These are phyloP conservation scores for Chrysoporthe austroafricana DNA, from an alignment of 2,329 filamentous ascomycete genomes.

Conservation along the genomic window DNA sequence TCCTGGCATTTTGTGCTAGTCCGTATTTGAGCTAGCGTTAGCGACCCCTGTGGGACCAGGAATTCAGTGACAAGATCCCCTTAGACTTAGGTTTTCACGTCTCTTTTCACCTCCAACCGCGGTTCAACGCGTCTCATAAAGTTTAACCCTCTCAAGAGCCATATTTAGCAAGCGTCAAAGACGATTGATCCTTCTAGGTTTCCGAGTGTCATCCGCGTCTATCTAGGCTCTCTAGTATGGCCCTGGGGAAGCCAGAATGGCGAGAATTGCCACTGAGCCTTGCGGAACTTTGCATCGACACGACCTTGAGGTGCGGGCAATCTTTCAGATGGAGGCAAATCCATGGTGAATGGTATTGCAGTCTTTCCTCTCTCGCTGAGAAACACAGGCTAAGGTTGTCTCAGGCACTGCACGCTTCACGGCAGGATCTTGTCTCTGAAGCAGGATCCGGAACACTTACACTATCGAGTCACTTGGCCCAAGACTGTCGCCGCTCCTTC, in stretches of 20 bases:
- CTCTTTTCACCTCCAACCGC: background rate
- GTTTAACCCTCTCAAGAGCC: background rate
- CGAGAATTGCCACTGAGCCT: conserved; percentile 81
- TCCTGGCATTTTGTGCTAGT: conserved; percentile 36
- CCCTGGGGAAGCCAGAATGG: conserved; percentile 71
- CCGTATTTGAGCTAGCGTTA: conserved; percentile 33
- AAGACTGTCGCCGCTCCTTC: conserved; percentile 36
- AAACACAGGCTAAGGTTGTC: conserved; percentile 1
- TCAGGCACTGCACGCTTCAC: conserved; percentile 78
- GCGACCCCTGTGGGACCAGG: background rate
- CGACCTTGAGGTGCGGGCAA: conserved; percentile 90
- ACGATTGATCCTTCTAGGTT: background rate
- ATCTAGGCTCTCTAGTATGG: conserved; percentile 11
- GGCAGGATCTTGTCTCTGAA: conserved; percentile 84
- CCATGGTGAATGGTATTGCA: conserved; percentile 74
- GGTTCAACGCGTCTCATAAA: background rate
- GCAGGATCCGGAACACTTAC: conserved; percentile 77
- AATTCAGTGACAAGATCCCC: conserved; percentile 1
- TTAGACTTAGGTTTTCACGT: background rate
- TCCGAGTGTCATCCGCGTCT: background rate
- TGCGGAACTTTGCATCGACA: conserved; percentile 90
- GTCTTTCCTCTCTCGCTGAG: background rate
- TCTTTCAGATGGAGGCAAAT: conserved; percentile 95
- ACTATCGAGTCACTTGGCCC: conserved; percentile 76
- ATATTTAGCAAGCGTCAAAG: background rate